phyloP scores from a whole-genome alignment of 257 asterid species.

The Fraxinus anomala region DNA sequence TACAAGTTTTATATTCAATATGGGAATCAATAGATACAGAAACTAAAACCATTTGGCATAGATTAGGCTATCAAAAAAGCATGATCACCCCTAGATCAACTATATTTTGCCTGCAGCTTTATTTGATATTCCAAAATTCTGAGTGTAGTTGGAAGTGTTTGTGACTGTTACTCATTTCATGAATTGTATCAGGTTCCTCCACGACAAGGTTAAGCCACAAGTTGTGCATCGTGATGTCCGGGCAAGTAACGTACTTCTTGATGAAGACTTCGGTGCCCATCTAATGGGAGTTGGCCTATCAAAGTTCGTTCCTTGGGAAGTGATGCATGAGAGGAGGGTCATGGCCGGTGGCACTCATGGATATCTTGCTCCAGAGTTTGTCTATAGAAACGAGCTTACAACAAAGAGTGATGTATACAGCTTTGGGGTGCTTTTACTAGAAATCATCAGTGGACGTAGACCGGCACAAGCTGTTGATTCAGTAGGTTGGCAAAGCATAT shows the following conservation, averaged over 20 bases:
- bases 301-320: slow-evolving; percentile 94
- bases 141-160: not conserved
- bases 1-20: not conserved
- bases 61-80: not conserved
- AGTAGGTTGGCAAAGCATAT: slow-evolving; percentile 96
- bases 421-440: slow-evolving; percentile 94
- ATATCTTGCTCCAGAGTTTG: slow-evolving; percentile 96
- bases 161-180: slow-evolving; percentile 13
- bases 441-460: slow-evolving; percentile 84
- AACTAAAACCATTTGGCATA: not conserved
- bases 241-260: slow-evolving; percentile 90
- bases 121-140: not conserved
- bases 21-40: not conserved
- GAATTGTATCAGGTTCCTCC: slow-evolving; percentile 67
- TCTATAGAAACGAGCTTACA: slow-evolving; percentile 89
- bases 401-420: slow-evolving; percentile 99
- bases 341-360: slow-evolving; percentile 99
- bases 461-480: slow-evolving; percentile 98
- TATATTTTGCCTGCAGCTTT: not conserved
- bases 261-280: slow-evolving; percentile 93
- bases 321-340: slow-evolving; percentile 93
- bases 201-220: slow-evolving; percentile 98
- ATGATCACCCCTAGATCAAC: not conserved
- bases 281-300: slow-evolving; percentile 97
- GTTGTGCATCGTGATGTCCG: slow-evolving; percentile 96